Base-by-base conservation (phyloP, 495 filamentous ascomycete species). In the Aspergillus baeticus region DNA sequence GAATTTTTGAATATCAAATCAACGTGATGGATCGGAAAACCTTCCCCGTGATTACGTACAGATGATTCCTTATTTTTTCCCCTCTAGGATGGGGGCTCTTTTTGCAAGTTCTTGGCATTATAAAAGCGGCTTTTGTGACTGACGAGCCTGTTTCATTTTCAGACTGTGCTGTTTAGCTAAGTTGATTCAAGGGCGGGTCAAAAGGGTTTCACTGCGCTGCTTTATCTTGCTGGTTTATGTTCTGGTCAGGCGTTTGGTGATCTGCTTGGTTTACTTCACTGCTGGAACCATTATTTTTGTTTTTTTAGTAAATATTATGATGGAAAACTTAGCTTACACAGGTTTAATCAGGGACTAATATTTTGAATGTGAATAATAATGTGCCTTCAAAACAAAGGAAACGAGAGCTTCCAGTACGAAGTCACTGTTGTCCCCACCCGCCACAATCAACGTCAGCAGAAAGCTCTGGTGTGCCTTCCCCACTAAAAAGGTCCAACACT, bases 1-100 rank as follows among this genome's bases (percentile, higher is more conserved):
- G 89, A 17, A 87, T 92, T 15, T 86, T 88, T 55, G 86, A 91
- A 68, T 88, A 84, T 57, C 77, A 78, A 20, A 74, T 91, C 52
- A 87, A 92, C 63, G 64, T 84, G 18, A 65, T 77, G n/a, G 80
- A 82, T 46, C 78, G 88, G 54, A 88, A 83, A 68, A 77, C 80
- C 5, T 88, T 84, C 62, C 87, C 88, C 22, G 77, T 77, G 31
- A 72, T 87, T 37, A 71, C 73, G 20, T 78, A 81, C 57, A 76
- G 86, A 51, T 91, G 60, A 82, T 14, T 29, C 20, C 37, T 29
- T 21, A 38, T 42, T n/a, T 4, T 23, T 22, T 44, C 13, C 42
- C 36, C 13, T 10, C 10, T 31, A 15, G 10, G 4, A 48, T 15
- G 10, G 21, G 2, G 5, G 33, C 46, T 11, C 10, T 20, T 37